A percentile compares a stretch with the other conserved stretches of the same genome.
phyloP scores from a whole-genome alignment of 768 basidiomycete genomes.

The Phanerochaete sordida region DNA sequence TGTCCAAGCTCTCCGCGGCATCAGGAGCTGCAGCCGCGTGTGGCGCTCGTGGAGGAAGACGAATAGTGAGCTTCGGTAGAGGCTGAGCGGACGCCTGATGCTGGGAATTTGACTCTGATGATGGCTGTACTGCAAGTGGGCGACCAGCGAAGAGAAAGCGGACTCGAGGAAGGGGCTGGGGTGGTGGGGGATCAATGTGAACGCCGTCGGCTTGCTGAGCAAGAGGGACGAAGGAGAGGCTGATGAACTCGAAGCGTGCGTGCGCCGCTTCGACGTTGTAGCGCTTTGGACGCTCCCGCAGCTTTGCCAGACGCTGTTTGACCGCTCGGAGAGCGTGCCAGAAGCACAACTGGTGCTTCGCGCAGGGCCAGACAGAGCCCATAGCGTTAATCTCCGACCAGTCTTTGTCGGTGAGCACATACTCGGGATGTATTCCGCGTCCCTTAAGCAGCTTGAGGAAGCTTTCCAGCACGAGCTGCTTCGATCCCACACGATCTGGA shows the following conservation, averaged over 20 bases:
- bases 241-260: not conserved
- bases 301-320: constrained; percentile 27
- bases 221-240: not conserved
- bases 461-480: constrained; percentile 23
- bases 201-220: not conserved
- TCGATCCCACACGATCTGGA: constrained; percentile 16
- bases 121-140: not conserved
- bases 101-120: no score
- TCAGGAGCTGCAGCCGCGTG: not conserved
- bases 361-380: constrained; percentile 19
- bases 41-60: not conserved
- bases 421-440: constrained; percentile 21
- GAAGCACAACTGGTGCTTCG: constrained; percentile 37
- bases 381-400: constrained; percentile 32
- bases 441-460: constrained; percentile 24
- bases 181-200: constrained; percentile 3
- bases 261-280: constrained; percentile 27
- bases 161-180: not conserved
- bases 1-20: no score
- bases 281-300: constrained; percentile 20
- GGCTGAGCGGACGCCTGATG: no score
- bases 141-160: constrained; percentile 1
- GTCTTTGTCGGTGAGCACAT: constrained; percentile 32
- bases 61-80: not conserved
- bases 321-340: constrained; percentile 32